These are phyloP conservation scores for Trametes versicolor DNA, from an alignment of 1,284 basidiomycete species.

Conservation along the genomic window DNA sequence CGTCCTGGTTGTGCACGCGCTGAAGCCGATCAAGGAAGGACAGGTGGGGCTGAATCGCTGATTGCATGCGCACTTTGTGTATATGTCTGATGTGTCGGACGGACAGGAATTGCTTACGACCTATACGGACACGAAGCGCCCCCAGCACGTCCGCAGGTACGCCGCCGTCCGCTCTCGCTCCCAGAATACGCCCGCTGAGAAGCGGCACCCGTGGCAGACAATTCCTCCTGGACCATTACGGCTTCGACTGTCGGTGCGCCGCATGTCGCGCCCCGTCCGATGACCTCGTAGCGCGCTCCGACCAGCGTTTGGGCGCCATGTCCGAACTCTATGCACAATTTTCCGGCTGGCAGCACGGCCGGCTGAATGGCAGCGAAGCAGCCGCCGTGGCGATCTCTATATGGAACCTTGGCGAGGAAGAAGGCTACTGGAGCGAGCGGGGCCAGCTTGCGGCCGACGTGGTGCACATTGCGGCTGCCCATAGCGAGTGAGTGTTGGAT, in stretches of 20 bases:
- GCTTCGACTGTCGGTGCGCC: constrained; percentile 65
- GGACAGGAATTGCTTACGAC: constrained; percentile 67
- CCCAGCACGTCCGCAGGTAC: constrained; percentile 61
- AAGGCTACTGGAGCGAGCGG: constrained; percentile 71
- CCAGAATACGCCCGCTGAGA: background rate
- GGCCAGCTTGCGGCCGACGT: constrained; percentile 69
- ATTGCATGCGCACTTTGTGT: background rate
- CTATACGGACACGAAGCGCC: constrained; percentile 63
- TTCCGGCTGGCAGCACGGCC: constrained; percentile 54
- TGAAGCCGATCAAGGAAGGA: constrained; percentile 60
- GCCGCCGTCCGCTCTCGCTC: constrained; percentile 23
- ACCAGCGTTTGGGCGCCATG: constrained; percentile 57
- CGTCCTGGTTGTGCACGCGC: constrained; percentile 61
- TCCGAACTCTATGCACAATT: constrained; percentile 54
- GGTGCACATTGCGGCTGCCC: constrained; percentile 63
- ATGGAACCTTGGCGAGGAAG: constrained; percentile 64
- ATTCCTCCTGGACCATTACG: constrained; percentile 58
- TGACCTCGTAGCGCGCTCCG: constrained; percentile 57
- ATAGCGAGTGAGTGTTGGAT: constrained; percentile 60
- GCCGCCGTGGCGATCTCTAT: constrained; percentile 57
- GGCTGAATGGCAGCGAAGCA: constrained; percentile 58
- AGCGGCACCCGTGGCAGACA: constrained; percentile 45
- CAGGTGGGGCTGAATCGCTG: constrained; percentile 50
- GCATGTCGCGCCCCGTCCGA: constrained; percentile 60
- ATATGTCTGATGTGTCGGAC: background rate